A percentile compares a stretch with the other conserved stretches of the same genome.
Conservation (phyloP, 2,329 filamentous ascomycete species). For the Aspergillus proliferans region DNA sequence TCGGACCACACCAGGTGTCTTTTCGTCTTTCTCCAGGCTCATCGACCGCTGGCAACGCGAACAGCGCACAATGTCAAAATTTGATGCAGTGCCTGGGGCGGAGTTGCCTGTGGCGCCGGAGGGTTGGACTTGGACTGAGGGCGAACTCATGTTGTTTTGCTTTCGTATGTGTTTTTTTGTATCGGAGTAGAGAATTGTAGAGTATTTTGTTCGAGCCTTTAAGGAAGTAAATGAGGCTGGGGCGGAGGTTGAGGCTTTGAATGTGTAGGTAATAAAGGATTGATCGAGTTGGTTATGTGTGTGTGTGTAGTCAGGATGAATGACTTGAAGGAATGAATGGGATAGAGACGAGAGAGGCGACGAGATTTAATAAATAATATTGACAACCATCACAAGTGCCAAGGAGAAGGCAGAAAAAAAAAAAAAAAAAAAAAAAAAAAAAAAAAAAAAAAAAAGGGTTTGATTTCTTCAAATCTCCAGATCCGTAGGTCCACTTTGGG, state of each 20-base stretch:
- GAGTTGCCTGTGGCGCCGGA: constrained; percentile 21
- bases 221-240: background rate
- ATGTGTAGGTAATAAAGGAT: too few species aligned
- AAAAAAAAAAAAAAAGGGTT: too few species aligned
- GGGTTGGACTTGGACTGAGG: constrained; percentile 28
- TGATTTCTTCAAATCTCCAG: too few species aligned
- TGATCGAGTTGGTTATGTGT: background rate
- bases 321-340: too few species aligned
- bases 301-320: background rate
- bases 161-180: background rate
- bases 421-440: too few species aligned
- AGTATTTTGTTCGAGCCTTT: background rate
- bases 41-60: constrained; percentile 44
- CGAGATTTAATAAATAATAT: too few species aligned
- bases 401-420: too few species aligned
- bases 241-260: too few species aligned
- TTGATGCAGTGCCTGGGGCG: constrained; percentile 15
- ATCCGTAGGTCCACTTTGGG: too few species aligned
- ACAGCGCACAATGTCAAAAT: constrained; percentile 41
- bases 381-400: too few species aligned
- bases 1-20: constrained; percentile 34
- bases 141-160: constrained; percentile 29
- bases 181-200: background rate
- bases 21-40: constrained; percentile 31
- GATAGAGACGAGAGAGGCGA: too few species aligned